Evolutionary conservation across 2,329 filamentous ascomycete species (phyloP), one percentile per base, ranked within the genome.

Genomic region (Colletotrichum cereale): DNA sequence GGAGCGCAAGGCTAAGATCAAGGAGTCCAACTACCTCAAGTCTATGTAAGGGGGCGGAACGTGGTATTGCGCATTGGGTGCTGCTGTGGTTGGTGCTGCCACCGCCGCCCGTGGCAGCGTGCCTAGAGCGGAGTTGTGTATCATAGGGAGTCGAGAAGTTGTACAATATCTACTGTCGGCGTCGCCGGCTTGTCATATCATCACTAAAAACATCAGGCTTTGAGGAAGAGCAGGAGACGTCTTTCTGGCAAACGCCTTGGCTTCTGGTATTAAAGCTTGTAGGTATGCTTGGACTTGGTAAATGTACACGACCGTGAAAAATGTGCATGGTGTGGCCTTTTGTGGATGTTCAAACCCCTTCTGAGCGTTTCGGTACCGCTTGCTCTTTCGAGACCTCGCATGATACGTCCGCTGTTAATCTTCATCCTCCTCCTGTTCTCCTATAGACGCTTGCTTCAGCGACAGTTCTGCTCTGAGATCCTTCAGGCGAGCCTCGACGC

Each of bases 1-100:
- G 80, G 92, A 94, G 84, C 86, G 93, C 79, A 89, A 91, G 82
- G 89, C 88, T 71, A 89, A 87, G 82, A 96, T 96, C 79, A 96
- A 95, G 89, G 93, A 96, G 86, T 84, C 83, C 79, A 96, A 96
- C 84, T 96, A 95, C 87, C 88, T 96, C 82, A 93, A 92, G 88
- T 89, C 90, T 53, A 94, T 95, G 92, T 90, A 86, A 84, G 75
- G 53, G 34, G 50, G 36, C 24, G 14, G 29, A 34, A 34, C 26
- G 29, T 38, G 26, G 40, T 47, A 48, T 48, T 40, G 36, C 44
- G 12, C 36, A 26, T 7, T 24, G 21, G 21, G 21, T 36, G 53
- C 50, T 48, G 21, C 29, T 50, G 14, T 31, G 57, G 24, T n/a
- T 48, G 21, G 16, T 40, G 36, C 42, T 34, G 67, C 26, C 34